phyloP scores from a whole-genome alignment of 495 filamentous ascomycete genomes.

The Lasiosphaeria ovina region DNA sequence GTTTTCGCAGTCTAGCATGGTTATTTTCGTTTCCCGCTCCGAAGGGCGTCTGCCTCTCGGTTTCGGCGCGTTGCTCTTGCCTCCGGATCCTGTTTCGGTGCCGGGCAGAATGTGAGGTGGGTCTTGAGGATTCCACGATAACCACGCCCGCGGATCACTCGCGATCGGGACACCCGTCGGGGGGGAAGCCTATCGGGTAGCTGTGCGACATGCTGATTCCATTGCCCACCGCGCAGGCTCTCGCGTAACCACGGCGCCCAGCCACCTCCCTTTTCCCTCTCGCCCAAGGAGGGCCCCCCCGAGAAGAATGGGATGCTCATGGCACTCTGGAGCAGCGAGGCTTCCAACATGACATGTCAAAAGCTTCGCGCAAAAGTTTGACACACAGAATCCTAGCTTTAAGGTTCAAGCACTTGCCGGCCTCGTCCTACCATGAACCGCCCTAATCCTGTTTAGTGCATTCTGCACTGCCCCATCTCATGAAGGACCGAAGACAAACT shows the following conservation, averaged over 20 bases:
- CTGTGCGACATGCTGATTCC: slow-evolving; percentile 19
- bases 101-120: not conserved
- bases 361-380: not conserved
- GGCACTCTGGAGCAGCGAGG: not conserved
- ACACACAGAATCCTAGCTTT: not conserved
- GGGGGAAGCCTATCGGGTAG: slow-evolving; percentile 27
- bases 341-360: not conserved
- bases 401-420: not conserved
- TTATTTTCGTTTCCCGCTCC: not conserved
- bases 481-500: not conserved
- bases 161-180: slow-evolving; percentile 25
- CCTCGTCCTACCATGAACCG: not conserved
- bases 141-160: slow-evolving; percentile 12
- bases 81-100: not conserved
- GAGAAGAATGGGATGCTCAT: not conserved
- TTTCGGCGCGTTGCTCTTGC: not conserved
- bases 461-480: not conserved
- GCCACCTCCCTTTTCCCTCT: not conserved
- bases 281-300: not conserved
- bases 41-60: not conserved
- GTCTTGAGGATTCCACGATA: slow-evolving; percentile 11
- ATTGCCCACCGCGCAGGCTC: not conserved
- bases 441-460: not conserved
- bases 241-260: slow-evolving; percentile 1
- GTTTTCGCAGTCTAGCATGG: not conserved